phyloP scores from a whole-genome alignment of 129 eudicot species.

The Flaveria brownii region DNA sequence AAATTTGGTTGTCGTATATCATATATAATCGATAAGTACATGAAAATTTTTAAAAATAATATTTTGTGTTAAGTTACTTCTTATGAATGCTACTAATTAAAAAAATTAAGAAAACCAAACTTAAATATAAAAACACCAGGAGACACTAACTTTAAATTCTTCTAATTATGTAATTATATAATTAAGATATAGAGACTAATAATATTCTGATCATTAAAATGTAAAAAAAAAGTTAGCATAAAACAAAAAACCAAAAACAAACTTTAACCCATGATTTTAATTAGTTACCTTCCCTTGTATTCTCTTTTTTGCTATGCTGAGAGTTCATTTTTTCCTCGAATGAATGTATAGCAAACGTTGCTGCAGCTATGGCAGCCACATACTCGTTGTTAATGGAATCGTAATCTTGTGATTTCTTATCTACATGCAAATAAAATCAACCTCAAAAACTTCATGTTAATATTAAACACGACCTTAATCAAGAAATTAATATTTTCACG shows the following conservation, averaged over 20 bases:
- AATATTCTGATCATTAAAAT: background rate
- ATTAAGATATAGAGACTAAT: too few relatives aligned
- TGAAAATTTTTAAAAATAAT: too few relatives aligned
- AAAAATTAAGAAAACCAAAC: background rate
- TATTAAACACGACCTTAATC: too few relatives aligned
- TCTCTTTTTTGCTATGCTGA: conserved; percentile 36
- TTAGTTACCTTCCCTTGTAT: conserved; percentile 39
- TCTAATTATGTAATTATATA: background rate
- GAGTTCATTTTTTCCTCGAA: conserved; percentile 38
- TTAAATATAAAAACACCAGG: too few relatives aligned
- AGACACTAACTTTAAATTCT: background rate
- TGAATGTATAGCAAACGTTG: conserved; percentile 69
- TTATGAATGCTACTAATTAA: background rate
- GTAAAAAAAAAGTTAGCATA: background rate
- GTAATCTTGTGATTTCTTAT: conserved; percentile 20
- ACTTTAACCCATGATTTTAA: too few relatives aligned
- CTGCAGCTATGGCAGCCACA: conserved; percentile 73
- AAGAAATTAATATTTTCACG: background rate
- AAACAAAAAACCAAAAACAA: background rate
- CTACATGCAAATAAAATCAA: conserved; percentile 20
- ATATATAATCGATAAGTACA: too few relatives aligned
- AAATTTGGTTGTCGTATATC: too few relatives aligned
- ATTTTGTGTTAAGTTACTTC: too few relatives aligned
- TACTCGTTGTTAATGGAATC: conserved; percentile 42
- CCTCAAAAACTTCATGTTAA: background rate